Base-by-base conservation (phyloP, 1,284 basidiomycete species). In the Puccinia triticina region DNA sequence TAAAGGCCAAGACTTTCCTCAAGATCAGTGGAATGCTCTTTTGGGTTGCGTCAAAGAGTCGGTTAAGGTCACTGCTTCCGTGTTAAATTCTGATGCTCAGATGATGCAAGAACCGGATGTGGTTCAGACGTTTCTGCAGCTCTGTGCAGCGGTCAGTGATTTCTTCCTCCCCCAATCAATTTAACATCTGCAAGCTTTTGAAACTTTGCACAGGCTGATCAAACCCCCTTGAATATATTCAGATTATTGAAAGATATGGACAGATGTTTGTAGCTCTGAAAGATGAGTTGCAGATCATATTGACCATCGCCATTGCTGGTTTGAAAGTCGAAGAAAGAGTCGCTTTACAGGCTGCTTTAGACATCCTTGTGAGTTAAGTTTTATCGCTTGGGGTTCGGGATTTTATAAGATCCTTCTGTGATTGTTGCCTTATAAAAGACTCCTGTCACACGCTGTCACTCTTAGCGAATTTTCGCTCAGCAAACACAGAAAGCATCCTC, bases 91-190 rank as follows among this genome's bases (percentile, higher is more conserved):
- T 50, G 75, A 77, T 64, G 43, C 83, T 85, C 85, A 83, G 0
- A 85, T 86, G 84, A 79, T 75, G 34, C 83, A 84, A 72, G 85
- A 86, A 37, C 86, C 86, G 0, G 86, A 86, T 59, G 75, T 85
- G 4, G 85, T 85, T 1, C 84, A 85, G 23, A 84, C 83, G 14
- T 86, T 86, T 75, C 82, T 86, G n/a, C 78, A 77, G 69, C 84
- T 83, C 77, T 79, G 77, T 29, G 72, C 82, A 34, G 77, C 79
- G 18, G 83, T 82, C 23, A 55, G 76, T 21, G 29, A 40, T 21
- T 83, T 67, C 34, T 80, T 26, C 32, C 21, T 59, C 23, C 2
- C 11, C 11, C 26, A n/a, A 40, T 26, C 34, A 23, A 46, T 21
- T 14, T 2, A 34, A 64, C 37, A 40, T 66, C 34, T 40, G 8